Conservation (phyloP, 768 basidiomycete species). For the Boletus pseudo-olivaceus region DNA sequence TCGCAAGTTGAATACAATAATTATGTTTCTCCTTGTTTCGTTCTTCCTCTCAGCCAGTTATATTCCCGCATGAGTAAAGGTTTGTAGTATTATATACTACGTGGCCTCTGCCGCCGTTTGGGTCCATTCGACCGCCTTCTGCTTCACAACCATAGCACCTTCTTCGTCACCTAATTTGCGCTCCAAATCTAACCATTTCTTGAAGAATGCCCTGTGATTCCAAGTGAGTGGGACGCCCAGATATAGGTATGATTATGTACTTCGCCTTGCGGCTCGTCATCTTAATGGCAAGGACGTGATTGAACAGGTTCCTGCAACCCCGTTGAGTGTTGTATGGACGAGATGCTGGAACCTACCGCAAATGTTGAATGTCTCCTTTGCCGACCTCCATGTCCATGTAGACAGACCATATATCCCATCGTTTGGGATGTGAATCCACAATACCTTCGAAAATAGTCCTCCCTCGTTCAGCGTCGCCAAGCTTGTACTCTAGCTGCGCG, state of each 20-base stretch:
- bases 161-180: slow-evolving; percentile 82
- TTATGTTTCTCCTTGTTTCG: slow-evolving; percentile 33
- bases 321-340: neutral
- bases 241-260: slow-evolving; percentile 45
- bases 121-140: slow-evolving; percentile 90
- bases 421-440: slow-evolving; percentile 90
- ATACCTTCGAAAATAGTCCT: slow-evolving; percentile 97
- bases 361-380: slow-evolving; percentile 71
- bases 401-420: slow-evolving; percentile 92
- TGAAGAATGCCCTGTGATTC: slow-evolving; percentile 78
- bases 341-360: slow-evolving; percentile 49
- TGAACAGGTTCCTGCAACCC: slow-evolving; percentile 72
- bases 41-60: slow-evolving; percentile 33
- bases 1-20: slow-evolving; percentile 37
- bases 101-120: slow-evolving; percentile 44
- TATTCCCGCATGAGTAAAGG: slow-evolving; percentile 32
- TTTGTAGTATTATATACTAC: slow-evolving; percentile 14
- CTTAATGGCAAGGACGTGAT: slow-evolving; percentile 76
- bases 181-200: slow-evolving; percentile 94
- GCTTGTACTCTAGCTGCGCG: slow-evolving; percentile 91
- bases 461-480: slow-evolving; percentile 91
- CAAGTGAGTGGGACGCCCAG: slow-evolving; percentile 4
- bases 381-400: slow-evolving; percentile 96
- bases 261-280: slow-evolving; percentile 96
- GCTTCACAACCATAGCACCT: slow-evolving; percentile 76